Evolutionary conservation across 768 basidiomycete genomes (phyloP).

Genomic region (Lactifluus piperatus): DNA sequence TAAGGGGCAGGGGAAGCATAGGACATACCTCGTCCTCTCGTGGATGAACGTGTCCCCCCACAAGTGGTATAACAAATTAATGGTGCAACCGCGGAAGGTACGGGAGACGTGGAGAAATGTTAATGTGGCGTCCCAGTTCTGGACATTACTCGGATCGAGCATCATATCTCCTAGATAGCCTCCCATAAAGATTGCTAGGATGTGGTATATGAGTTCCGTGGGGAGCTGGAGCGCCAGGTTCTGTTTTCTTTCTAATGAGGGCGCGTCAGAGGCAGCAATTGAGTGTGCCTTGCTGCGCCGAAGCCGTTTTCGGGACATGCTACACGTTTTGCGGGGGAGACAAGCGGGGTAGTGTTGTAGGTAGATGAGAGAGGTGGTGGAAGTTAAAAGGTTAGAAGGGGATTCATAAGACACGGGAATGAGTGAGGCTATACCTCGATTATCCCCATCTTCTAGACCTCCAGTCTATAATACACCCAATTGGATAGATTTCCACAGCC

Average conservation of each 20-base stretch:
- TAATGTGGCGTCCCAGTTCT: constrained; percentile 8
- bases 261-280: neutral
- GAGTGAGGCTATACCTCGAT: neutral
- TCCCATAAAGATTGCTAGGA: constrained; percentile 12
- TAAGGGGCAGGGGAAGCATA: neutral
- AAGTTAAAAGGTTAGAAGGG: neutral
- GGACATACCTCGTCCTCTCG: constrained; percentile 9
- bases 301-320: constrained; percentile 4
- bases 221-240: constrained; percentile 5
- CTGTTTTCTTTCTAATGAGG: neutral
- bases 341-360: neutral
- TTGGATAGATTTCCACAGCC: neutral
- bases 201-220: constrained; percentile 12
- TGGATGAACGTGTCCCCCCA: constrained; percentile 20
- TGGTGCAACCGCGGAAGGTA: constrained; percentile 10
- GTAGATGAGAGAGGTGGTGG: neutral
- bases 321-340: neutral
- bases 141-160: constrained; percentile 5
- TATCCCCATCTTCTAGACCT: neutral
- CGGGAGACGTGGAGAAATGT: constrained; percentile 16
- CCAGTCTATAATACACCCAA: neutral
- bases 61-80: constrained; percentile 15
- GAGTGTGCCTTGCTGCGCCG: neutral
- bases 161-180: constrained; percentile 14
- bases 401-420: neutral